phyloP scores from a whole-genome alignment of 352 stramenopile genomes.

The Phytophthora boehmeriae region DNA sequence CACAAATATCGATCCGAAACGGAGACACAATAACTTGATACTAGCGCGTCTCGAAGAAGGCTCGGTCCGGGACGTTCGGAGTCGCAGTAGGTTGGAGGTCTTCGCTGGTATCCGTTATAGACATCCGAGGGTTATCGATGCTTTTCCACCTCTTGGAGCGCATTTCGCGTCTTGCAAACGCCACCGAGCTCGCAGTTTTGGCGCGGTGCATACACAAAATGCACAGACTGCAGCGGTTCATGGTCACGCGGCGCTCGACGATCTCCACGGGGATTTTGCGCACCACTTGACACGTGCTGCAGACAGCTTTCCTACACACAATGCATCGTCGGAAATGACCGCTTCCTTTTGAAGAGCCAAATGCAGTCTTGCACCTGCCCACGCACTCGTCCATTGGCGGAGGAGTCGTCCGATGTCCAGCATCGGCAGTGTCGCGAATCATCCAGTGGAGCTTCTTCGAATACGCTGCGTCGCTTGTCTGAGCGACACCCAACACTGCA shows the following conservation, averaged over 20 bases:
- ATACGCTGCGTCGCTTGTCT: conserved; percentile 40
- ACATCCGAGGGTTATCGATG: conserved; percentile 15
- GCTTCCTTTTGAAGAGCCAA: conserved; percentile 25
- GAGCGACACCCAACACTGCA: conserved; percentile 43
- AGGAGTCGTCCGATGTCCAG: conserved; percentile 2
- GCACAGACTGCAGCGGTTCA: conserved; percentile 40
- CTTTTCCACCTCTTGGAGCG: conserved; percentile 28
- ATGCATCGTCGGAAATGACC: conserved; percentile 33
- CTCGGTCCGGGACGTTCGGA: conserved; percentile 7
- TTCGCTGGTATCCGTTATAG: conserved; percentile 31
- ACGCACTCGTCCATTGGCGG: conserved; percentile 29
- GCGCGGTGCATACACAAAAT: conserved; percentile 43
- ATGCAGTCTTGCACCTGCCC: conserved; percentile 34
- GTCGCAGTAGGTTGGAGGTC: conserved; percentile 10
- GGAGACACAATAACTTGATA: too few relatives aligned
- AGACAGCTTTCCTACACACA: conserved; percentile 36
- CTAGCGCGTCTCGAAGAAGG: conserved; percentile 23
- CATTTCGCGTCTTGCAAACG: conserved; percentile 32
- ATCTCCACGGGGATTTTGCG: conserved; percentile 35
- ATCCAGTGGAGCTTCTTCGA: conserved; percentile 59
- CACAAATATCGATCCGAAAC: neutral
- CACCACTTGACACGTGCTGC: conserved; percentile 38
- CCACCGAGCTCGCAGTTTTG: conserved; percentile 24
- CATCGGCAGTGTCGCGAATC: conserved; percentile 34
- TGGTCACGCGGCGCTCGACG: conserved; percentile 24